Conservation (phyloP, 139 green algal species). For the Coelastrella sp. region DNA sequence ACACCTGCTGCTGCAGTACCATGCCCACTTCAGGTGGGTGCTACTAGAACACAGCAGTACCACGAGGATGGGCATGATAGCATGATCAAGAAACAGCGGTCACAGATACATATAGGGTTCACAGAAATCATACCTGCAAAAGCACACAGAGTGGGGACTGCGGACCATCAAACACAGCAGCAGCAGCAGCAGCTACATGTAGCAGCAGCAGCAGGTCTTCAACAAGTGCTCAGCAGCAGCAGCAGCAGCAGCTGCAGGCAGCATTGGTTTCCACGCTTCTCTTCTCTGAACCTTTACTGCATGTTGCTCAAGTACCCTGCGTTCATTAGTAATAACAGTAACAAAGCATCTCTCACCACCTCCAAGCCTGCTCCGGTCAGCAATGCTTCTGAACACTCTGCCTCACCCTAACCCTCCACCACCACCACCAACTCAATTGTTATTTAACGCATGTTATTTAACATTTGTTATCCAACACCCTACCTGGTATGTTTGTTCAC, state of each 20-base stretch:
- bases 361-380: background rate
- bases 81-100: too few relatives aligned
- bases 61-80: background rate
- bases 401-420: background rate
- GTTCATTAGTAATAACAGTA: too few relatives aligned
- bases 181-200: background rate
- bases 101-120: too few relatives aligned
- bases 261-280: too few relatives aligned
- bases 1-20: slow-evolving; percentile 4
- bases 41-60: background rate
- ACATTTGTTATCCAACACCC: too few relatives aligned
- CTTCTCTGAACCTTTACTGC: too few relatives aligned
- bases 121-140: too few relatives aligned
- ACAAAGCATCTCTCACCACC: background rate
- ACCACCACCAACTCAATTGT: background rate
- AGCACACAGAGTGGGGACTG: too few relatives aligned
- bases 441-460: background rate
- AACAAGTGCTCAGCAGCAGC: background rate
- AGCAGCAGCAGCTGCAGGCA: background rate
- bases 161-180: background rate
- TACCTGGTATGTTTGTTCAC: background rate
- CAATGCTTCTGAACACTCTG: background rate
- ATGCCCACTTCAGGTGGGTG: slow-evolving; percentile 3
- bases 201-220: background rate
- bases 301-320: too few relatives aligned